Evolutionary conservation across 2,329 filamentous ascomycete genomes (phyloP), one percentile per base, ranked within the genome.

Genomic region (Fonsecaea pugnacius): DNA sequence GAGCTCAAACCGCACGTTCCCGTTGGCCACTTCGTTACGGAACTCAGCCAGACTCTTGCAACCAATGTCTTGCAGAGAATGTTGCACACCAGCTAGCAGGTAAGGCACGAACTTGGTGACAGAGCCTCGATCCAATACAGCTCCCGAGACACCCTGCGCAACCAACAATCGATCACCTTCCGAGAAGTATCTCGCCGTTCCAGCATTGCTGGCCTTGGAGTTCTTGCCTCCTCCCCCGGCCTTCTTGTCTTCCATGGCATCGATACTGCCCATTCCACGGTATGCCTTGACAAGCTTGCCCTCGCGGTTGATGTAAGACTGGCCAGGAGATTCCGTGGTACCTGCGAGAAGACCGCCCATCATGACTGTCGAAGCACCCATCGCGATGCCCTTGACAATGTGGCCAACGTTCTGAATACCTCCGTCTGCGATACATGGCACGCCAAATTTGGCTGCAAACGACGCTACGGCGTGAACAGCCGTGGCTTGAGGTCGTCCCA

Each of bases 201-300:
- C 95, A 62, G 95, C 95, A 76, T 98, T 99, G 77, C 81, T 84
- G n/a, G 83, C 82, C 77, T 88, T 87, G 72, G 82, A 80, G 79
- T 88, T 89, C 80, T 89, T 90, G 73, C 83, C 81, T 30, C 67
- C 65, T 70, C 89, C 90, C 61, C 91, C 92, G 10, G 93, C 92
- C 85, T 96, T 96, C 87, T 95, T 96, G 82, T 98, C 94, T 82
- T 98, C 93, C 95, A 99, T 99, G 71, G 95, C 95, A 74, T 97
- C 95, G 76, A 99, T 99, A 79, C 89, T 93, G 71, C 95, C 95
- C 95, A 99, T 99, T 66, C 95, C 95, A 79, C 95, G 91, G 85
- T 99, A 99, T 46, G 95, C 93, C 86, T 99, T 99, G 79, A 99
- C 94, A 60, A 99, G 89, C 85, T 98, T 96, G 70, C 95, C 95